phyloP scores from a whole-genome alignment of 2,329 filamentous ascomycete genomes.

The Botrytis medusae region DNA sequence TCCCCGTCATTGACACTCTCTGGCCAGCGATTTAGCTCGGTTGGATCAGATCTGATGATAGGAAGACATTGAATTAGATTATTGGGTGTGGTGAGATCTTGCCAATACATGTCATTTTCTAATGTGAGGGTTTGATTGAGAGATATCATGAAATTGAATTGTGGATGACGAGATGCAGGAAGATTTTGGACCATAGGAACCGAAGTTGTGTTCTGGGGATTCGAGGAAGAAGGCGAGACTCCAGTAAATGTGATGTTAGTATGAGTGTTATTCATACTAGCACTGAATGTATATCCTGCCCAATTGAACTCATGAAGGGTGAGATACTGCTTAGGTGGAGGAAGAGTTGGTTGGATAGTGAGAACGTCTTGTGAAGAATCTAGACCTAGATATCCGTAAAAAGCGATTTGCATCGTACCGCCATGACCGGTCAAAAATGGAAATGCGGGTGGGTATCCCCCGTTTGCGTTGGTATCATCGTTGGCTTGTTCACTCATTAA shows the following conservation, averaged over 20 bases:
- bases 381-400: slow-evolving; percentile 68
- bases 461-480: slow-evolving; percentile 59
- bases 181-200: slow-evolving; percentile 49
- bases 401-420: slow-evolving; percentile 64
- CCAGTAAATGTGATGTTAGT: slow-evolving; percentile 51
- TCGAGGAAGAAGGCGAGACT: slow-evolving; percentile 42
- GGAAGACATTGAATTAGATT: slow-evolving; percentile 62
- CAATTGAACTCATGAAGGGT: slow-evolving; percentile 33
- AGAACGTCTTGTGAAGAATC: slow-evolving; percentile 58
- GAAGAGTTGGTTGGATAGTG: slow-evolving; percentile 63
- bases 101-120: slow-evolving; percentile 54
- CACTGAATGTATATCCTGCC: slow-evolving; percentile 19
- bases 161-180: slow-evolving; percentile 40
- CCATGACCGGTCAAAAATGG: slow-evolving; percentile 72
- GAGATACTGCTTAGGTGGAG: slow-evolving; percentile 53
- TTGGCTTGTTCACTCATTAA: slow-evolving; percentile 68
- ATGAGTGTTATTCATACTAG: slow-evolving; percentile 42
- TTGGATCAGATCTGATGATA: slow-evolving; percentile 46
- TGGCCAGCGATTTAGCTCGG: slow-evolving; percentile 62
- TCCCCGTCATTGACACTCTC: slow-evolving; percentile 64
- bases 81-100: slow-evolving; percentile 48
- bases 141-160: slow-evolving; percentile 42
- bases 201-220: slow-evolving; percentile 35
- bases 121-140: slow-evolving; percentile 51
- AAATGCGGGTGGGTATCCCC: slow-evolving; percentile 66